Base-by-base conservation (phyloP, 495 filamentous ascomycete species). In the Penicillium bovifimosum region DNA sequence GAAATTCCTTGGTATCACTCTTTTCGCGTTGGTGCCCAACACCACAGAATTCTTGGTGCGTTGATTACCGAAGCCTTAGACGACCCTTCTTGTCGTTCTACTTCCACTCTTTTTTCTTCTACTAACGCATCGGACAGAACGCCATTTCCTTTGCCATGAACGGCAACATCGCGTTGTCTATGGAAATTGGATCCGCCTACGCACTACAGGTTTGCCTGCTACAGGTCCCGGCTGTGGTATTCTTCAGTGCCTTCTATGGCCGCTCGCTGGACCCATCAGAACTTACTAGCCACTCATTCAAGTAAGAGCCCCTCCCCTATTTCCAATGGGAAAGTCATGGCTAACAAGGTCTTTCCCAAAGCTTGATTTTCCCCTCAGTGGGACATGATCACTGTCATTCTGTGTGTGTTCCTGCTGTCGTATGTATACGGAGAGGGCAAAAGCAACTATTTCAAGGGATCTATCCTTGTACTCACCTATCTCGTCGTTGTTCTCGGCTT, bases 131-230 rank as follows among this genome's bases (percentile, higher is more conserved):
- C 2, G 41, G 44, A 41, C 61, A 93, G 88, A 99, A 99, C 65
- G 93, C 95, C 63, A 97, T 99, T 50, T 96, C 91, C 2, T 99
- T 99, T 68, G 93, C 93, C 38, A 99, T 99, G 95, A 97, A 99
- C 61, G 93, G 93, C n/a, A 99, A 99, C 69, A 97, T 99, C 63
- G 93, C 93, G 0, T 77, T 99, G 24, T 95, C 90, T 36, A 97
- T 99, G 95, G 93, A 99, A 66, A 97, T 99, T 56, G 93, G 93
- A 56, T 96, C 90, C 1, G 92, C 92, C 29, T 99, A 99, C 59
- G 95, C 95, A 6, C 77, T 99, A 34, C 93, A 99, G 68, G 93
- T 99, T 50, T 96, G 90, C 69, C 81, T 99, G n/a, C 77, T 99
- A 26, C 93, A 99, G 64, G 91, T 97, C 18, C 93, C 93, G 0